phyloP scores from a whole-genome alignment of 805 yeast species.

The Yarrowia phangngaensis region DNA sequence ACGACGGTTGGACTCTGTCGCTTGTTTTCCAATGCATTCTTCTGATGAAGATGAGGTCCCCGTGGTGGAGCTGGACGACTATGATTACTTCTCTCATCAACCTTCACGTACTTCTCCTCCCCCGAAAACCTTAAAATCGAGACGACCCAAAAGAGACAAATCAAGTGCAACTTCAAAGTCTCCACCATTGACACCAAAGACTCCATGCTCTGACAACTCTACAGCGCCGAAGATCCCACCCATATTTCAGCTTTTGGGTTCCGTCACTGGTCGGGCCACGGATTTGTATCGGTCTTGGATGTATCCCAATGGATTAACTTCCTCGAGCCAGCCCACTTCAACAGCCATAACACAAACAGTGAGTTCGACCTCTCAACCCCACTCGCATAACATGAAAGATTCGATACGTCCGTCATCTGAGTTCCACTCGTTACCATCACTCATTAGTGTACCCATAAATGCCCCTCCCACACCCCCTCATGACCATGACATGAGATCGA shows the following conservation, averaged over 20 bases:
- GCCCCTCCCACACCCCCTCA: slow-evolving; percentile 18
- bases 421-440: slow-evolving; percentile 1
- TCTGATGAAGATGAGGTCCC: slow-evolving; percentile 15
- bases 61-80: slow-evolving; percentile 9
- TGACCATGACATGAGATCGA: neutral
- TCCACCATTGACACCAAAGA: neutral
- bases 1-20: no score
- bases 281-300: slow-evolving; percentile 8
- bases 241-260: slow-evolving; percentile 12
- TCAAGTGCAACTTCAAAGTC: neutral
- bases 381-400: slow-evolving; percentile 3
- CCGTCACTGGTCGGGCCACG: slow-evolving; percentile 11
- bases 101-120: slow-evolving; percentile 1
- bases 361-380: neutral
- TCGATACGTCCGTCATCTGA: slow-evolving; percentile 2
- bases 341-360: slow-evolving; percentile 2
- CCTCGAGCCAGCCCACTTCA: no score
- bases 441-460: slow-evolving; percentile 6
- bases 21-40: slow-evolving; percentile 3
- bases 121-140: slow-evolving; percentile 11
- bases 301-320: no score
- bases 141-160: slow-evolving; percentile 18
- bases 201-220: neutral
- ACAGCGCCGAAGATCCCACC: neutral
- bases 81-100: slow-evolving; percentile 6